Conservation (phyloP, 306 rosid genomes). For the Abrus precatorius region DNA sequence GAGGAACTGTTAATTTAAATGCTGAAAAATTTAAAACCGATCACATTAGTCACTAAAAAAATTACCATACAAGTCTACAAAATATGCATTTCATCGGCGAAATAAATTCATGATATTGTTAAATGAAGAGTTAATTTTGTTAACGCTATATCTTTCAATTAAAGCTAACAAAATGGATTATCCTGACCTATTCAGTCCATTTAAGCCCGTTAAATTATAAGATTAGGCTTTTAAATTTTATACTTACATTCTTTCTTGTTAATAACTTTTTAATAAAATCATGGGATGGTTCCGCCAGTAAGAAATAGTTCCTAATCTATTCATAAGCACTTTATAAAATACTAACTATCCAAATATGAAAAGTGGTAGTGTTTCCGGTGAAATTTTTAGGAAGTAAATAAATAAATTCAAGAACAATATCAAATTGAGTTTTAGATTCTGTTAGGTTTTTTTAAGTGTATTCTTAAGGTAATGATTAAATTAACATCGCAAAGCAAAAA, state of each 20-base stretch:
- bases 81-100: not conserved
- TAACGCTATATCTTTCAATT: not conserved
- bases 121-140: not conserved
- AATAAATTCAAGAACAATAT: too few relatives aligned
- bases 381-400: too few relatives aligned
- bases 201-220: too few relatives aligned
- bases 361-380: too few relatives aligned
- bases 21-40: too few relatives aligned
- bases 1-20: too few relatives aligned
- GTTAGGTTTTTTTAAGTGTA: too few relatives aligned
- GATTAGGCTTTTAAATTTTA: too few relatives aligned
- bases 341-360: not conserved
- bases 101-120: not conserved
- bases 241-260: not conserved
- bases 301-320: not conserved
- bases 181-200: too few relatives aligned
- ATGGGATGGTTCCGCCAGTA: not conserved
- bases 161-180: not conserved
- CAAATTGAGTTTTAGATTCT: too few relatives aligned
- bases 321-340: not conserved
- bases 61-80: not conserved
- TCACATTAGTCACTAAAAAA: not conserved
- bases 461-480: too few relatives aligned
- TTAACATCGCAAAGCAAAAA: too few relatives aligned
- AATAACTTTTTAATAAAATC: not conserved